A percentile compares a stretch with the other conserved stretches of the same genome.
Conservation (phyloP, 768 basidiomycete genomes). For the Coprinopsis sp. region DNA sequence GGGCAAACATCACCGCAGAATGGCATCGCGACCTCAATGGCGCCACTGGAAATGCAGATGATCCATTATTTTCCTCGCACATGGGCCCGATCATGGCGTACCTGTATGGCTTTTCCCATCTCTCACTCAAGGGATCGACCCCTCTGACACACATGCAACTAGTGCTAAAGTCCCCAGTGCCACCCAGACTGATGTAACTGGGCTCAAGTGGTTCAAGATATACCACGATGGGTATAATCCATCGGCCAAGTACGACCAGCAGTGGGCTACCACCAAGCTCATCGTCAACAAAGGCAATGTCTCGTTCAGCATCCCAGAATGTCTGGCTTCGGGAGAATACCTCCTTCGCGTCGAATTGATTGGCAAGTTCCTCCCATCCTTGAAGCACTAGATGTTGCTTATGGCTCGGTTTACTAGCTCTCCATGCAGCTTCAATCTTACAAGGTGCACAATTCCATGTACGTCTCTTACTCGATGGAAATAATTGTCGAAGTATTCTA, state of each 20-base stretch:
- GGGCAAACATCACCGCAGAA: slow-evolving; percentile 47
- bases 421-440: slow-evolving; percentile 40
- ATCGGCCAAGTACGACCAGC: slow-evolving; percentile 15
- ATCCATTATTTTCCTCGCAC: slow-evolving; percentile 47
- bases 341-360: slow-evolving; percentile 48
- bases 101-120: slow-evolving; percentile 32
- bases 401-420: slow-evolving; percentile 23
- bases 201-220: slow-evolving; percentile 54
- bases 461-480: slow-evolving; percentile 12
- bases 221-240: slow-evolving; percentile 39
- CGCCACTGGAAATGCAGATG: slow-evolving; percentile 36
- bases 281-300: slow-evolving; percentile 47
- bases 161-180: slow-evolving; percentile 46
- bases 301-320: slow-evolving; percentile 40
- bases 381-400: not conserved
- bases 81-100: slow-evolving; percentile 50
- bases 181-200: slow-evolving; percentile 40
- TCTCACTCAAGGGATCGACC: not conserved
- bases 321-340: slow-evolving; percentile 44
- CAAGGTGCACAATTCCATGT: slow-evolving; percentile 57
- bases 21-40: slow-evolving; percentile 46
- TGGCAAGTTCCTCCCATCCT: slow-evolving; percentile 25
- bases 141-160: not conserved
- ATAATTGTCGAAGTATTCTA: not conserved
- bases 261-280: slow-evolving; percentile 45